Evolutionary conservation across 169 alveolate species (phyloP).

Genomic region (Perkinsus marinus): DNA sequence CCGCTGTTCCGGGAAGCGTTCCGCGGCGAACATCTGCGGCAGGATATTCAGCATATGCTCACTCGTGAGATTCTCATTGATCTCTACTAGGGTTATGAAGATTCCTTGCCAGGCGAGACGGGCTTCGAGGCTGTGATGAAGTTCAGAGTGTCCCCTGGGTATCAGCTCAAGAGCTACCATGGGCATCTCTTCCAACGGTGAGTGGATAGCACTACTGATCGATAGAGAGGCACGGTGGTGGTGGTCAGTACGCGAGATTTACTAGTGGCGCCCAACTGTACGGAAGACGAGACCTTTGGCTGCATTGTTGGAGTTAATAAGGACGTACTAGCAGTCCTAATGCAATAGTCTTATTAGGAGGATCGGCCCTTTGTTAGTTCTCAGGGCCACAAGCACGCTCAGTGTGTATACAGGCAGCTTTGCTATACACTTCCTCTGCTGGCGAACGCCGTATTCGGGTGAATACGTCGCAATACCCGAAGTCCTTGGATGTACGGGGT

Average conservation of each 20-base stretch:
- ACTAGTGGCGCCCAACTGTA: constrained; percentile 75
- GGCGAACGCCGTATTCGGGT: constrained; percentile 96
- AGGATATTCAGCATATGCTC: constrained; percentile 65
- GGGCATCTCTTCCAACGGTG: constrained; percentile 65
- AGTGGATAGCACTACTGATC: neutral
- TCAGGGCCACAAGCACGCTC: constrained; percentile 24
- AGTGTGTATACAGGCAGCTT: constrained; percentile 85
- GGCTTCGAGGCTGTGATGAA: constrained; percentile 96
- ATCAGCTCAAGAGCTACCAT: constrained; percentile 71
- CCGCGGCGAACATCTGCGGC: constrained; percentile 41
- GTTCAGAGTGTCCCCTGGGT: constrained; percentile 82
- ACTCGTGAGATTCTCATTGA: constrained; percentile 25
- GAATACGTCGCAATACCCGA: neutral
- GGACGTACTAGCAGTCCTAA: neutral
- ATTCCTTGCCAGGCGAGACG: neutral
- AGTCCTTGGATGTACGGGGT: neutral
- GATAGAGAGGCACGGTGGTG: constrained; percentile 18
- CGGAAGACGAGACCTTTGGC: constrained; percentile 65
- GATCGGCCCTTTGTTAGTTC: neutral
- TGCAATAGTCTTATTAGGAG: constrained; percentile 40
- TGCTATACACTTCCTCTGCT: constrained; percentile 84
- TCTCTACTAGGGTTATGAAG: neutral
- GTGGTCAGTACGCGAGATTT: constrained; percentile 70
- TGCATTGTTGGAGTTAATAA: constrained; percentile 9
- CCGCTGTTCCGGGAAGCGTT: constrained; percentile 9